phyloP scores from a whole-genome alignment of 495 filamentous ascomycete genomes.

The Daldinia vernicosa region DNA sequence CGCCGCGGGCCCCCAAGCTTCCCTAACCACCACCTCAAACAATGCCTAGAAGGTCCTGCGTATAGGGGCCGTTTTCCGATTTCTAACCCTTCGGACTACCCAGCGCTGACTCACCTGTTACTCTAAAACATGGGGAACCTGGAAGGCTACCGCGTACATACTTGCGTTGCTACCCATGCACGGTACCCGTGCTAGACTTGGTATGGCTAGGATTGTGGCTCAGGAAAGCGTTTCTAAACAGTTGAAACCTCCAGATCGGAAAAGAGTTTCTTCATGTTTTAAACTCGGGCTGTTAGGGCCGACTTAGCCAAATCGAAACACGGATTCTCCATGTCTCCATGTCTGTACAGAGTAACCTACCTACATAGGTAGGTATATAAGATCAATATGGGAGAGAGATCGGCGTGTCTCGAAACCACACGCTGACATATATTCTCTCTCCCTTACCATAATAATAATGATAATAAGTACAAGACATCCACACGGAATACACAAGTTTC shows the following conservation, averaged over 20 bases:
- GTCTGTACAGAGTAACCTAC: not conserved
- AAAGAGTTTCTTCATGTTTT: conserved; percentile 3
- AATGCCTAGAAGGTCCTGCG: not conserved
- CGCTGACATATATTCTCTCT: not conserved
- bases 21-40: not conserved
- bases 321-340: not conserved
- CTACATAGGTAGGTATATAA: conserved; percentile 7
- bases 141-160: not conserved
- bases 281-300: not conserved
- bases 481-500: not conserved
- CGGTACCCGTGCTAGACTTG: not conserved
- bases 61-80: conserved; percentile 4
- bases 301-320: conserved; percentile 3
- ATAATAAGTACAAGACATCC: too few species aligned
- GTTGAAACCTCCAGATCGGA: conserved; percentile 22
- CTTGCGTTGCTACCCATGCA: not conserved
- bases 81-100: not conserved
- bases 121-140: not conserved
- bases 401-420: conserved; percentile 14
- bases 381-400: too few species aligned
- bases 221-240: not conserved
- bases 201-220: conserved; percentile 24
- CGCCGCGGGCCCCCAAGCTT: not conserved
- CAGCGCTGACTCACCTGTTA: not conserved
- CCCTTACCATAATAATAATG: conserved; percentile 12